Base-by-base conservation (phyloP, 768 basidiomycete genomes). In the Coprinopsis sp. region DNA sequence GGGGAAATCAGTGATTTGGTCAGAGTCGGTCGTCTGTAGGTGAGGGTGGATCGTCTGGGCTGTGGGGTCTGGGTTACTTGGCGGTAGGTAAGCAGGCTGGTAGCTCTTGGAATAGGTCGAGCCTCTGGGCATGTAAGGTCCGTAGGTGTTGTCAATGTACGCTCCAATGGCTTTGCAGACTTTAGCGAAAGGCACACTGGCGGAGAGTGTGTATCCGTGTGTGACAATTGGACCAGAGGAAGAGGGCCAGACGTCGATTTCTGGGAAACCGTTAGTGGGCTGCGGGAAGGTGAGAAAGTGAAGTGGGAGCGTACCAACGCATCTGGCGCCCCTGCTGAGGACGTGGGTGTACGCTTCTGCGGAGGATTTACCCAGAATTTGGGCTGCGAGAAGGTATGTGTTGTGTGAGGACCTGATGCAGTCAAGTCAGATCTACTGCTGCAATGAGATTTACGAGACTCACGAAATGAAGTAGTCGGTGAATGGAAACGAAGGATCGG, bases 221-320 rank as follows among this genome's bases (percentile, higher is more conserved):
- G 77, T 83, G 25, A 83, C 79, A 40, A 79, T 61, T 11, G 74
- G 68, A 0, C 79, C 78, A 31, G 71, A 67, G 6, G 67, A 62
- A 0, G 75, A 74, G 4, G 77, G 70, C 82, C 83, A 85, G 6
- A 81, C 81, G 52, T 85, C 82, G 40, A 84, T 79, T 56, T 85
- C 82, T 65, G 51, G 6, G 16, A 18, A 23, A 31, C n/a, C 11
- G 36, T 38, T 19, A 33, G 18, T 23, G 2, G 22, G 7, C 7
- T 13, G 34, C 22, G 6, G 22, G 34, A 29, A 19, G 29, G 23
- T 5, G 31, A n/a, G 5, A 25, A 33, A 21, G 40, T 19, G 27
- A 6, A 30, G 21, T 30, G 22, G 21, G 30, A 11, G 50, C 62
- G n/a, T 39, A 67, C 70, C 70, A 23, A 83, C 76, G 53, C 80